Evolutionary conservation across 176 grass and related monocot species (phyloP), one percentile per base, ranked within the genome.

Genomic region (Leersia perrieri): DNA sequence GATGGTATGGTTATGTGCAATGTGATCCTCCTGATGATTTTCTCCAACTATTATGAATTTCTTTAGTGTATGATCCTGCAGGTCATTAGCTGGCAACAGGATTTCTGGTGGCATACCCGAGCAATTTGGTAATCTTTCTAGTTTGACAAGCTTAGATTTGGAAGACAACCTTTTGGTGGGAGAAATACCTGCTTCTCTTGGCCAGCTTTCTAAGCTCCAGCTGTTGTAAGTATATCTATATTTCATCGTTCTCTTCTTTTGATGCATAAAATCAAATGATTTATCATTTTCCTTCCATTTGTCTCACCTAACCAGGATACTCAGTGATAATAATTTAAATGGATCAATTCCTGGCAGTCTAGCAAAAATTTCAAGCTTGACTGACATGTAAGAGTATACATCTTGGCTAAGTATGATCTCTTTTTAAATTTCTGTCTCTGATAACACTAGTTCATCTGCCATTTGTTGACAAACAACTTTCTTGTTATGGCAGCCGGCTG

Each of bases 131-230:
- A 87, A 93, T 70, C 79, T 97, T 63, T 91, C 80, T 45, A 97
- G 83, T 71, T 86, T 97, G 72, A 91, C 66, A 69, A 97, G 34
- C 73, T 86, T 97, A 82, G 63, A 82, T 70, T 85, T 97, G 78
- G 83, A 93, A 80, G 85, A 87, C 60, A 97, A 93, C 80, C 73
- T 81, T 41, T 81, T 97, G 64, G 80, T 16, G 72, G 93, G 93
- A 76, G 60, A 86, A 78, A 88, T 97, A 93, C 93, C 93, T 18
- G 32, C 71, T 89, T 90, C 93, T 75, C 86, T 97, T 82, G 90
- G 93, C 60, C 88, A 85, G 13, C 90, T 97, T 64, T 80, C 88
- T 63, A 82, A 87, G 63, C 93, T 97, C 28, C 34, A 76, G 33
- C 40, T 85, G 65, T 58, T 97, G 93, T 97, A 78, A 79, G 83